Conservation (phyloP, 2,329 filamentous ascomycete genomes). For the Teratosphaeria gauchensis region DNA sequence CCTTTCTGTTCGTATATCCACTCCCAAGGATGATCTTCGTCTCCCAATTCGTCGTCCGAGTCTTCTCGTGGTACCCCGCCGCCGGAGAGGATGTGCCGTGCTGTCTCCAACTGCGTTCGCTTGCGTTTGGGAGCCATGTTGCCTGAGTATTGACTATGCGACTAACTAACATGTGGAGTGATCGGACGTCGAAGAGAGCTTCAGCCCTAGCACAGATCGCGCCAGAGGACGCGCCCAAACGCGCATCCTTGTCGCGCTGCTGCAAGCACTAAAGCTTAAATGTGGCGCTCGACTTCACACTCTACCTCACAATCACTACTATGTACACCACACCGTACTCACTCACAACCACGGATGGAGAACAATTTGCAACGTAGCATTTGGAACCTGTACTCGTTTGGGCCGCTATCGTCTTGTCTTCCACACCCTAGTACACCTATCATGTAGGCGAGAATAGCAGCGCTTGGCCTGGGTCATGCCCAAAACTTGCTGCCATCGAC, state of each 20-base stretch:
- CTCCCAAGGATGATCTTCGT: constrained; percentile 42
- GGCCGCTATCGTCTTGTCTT: too few relatives aligned
- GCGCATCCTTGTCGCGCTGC: background rate
- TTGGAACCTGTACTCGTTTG: too few relatives aligned
- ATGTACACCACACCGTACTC: too few relatives aligned
- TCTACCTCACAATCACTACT: background rate
- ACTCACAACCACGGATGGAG: too few relatives aligned
- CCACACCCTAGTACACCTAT: too few relatives aligned
- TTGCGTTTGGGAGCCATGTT: constrained; percentile 32
- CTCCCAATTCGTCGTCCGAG: constrained; percentile 73
- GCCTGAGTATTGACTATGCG: background rate
- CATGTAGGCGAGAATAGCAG: too few relatives aligned
- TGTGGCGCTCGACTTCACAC: background rate
- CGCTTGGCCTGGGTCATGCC: too few relatives aligned
- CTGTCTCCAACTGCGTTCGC: constrained; percentile 35
- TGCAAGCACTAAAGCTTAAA: background rate
- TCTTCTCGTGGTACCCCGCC: constrained; percentile 63
- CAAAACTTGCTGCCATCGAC: too few relatives aligned
- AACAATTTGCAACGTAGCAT: too few relatives aligned
- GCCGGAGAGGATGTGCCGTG: constrained; percentile 43
- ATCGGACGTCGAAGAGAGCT: background rate
- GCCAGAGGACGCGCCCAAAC: background rate
- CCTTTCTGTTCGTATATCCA: constrained; percentile 46
- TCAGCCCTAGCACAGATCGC: background rate
- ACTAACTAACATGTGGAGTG: background rate